Conservation (phyloP, 306 rosid species). For the apple (Malus domestica) region DNA sequence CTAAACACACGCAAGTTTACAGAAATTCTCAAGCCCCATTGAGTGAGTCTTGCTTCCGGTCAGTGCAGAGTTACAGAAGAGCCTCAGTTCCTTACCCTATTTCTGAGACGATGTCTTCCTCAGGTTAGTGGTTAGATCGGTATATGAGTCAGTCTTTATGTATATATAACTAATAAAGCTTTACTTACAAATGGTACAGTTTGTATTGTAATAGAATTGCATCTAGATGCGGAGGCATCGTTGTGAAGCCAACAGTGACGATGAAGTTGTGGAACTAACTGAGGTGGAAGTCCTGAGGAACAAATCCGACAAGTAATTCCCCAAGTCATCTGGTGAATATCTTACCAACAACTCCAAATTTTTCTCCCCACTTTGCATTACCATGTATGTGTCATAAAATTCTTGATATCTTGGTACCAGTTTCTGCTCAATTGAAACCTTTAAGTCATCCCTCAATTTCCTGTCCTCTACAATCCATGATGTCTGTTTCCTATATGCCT, state of each 20-base stretch:
- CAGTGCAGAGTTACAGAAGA: no score
- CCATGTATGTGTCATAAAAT: slow-evolving; percentile 20
- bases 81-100: no score
- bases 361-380: slow-evolving; percentile 10
- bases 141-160: no score
- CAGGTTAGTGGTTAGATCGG: no score
- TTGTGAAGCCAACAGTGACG: slow-evolving; percentile 3
- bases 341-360: slow-evolving; percentile 20
- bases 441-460: slow-evolving; percentile 36
- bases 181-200: not conserved
- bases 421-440: slow-evolving; percentile 35
- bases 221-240: not conserved
- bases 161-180: no score
- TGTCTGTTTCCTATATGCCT: slow-evolving; percentile 35
- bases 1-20: no score
- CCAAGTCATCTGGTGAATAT: slow-evolving; percentile 43
- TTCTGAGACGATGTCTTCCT: no score
- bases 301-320: slow-evolving; percentile 49
- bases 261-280: slow-evolving; percentile 8
- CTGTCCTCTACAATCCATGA: slow-evolving; percentile 40
- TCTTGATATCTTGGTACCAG: slow-evolving; percentile 27
- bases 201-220: not conserved
- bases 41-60: no score
- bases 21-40: no score
- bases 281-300: slow-evolving; percentile 32